Evolutionary conservation across 352 stramenopile species (phyloP).

Genomic region (Phytophthora sp.): DNA sequence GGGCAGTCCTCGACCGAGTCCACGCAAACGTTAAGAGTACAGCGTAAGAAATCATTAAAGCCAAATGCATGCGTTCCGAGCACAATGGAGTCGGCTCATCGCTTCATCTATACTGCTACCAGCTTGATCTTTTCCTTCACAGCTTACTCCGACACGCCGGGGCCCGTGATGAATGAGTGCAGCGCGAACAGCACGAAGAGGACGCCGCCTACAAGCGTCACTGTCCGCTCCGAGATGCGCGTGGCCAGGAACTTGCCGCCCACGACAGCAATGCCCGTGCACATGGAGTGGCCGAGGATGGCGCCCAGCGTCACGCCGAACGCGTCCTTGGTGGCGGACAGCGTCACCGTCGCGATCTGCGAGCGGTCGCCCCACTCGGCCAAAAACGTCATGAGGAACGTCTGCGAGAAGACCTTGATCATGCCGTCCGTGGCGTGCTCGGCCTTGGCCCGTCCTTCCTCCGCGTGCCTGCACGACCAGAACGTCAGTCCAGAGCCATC

Average conservation of each 20-base stretch:
- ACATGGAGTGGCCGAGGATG: constrained; percentile 97
- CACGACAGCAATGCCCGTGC: constrained; percentile 97
- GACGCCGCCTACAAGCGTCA: constrained; percentile 94
- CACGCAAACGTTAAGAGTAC: constrained; percentile 15
- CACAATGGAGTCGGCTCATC: constrained; percentile 11
- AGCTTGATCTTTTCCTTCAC: constrained; percentile 7
- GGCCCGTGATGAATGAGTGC: constrained; percentile 94
- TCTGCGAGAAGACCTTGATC: constrained; percentile 92
- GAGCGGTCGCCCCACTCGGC: constrained; percentile 99
- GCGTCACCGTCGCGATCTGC: constrained; percentile 98
- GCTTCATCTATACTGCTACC: constrained; percentile 36
- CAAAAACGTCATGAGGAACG: constrained; percentile 98
- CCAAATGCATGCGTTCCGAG: constrained; percentile 19
- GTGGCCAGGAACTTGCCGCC: constrained; percentile 98
- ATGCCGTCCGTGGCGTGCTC: constrained; percentile 56
- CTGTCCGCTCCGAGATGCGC: constrained; percentile 97
- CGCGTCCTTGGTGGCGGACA: constrained; percentile 96
- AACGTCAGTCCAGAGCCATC: not conserved
- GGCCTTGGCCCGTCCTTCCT: constrained; percentile 33
- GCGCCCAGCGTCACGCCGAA: constrained; percentile 96
- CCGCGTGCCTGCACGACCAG: constrained; percentile 24
- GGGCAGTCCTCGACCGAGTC: constrained; percentile 1
- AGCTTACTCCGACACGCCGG: constrained; percentile 36
- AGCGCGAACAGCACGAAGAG: constrained; percentile 98
- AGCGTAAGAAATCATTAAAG: constrained; percentile 16